Percentiles rank a stretch among this genome's conserved stretches.
These are phyloP conservation scores for Emericellopsis atlantica DNA, from an alignment of 2,329 filamentous ascomycete species.

Conservation along the genomic window DNA sequence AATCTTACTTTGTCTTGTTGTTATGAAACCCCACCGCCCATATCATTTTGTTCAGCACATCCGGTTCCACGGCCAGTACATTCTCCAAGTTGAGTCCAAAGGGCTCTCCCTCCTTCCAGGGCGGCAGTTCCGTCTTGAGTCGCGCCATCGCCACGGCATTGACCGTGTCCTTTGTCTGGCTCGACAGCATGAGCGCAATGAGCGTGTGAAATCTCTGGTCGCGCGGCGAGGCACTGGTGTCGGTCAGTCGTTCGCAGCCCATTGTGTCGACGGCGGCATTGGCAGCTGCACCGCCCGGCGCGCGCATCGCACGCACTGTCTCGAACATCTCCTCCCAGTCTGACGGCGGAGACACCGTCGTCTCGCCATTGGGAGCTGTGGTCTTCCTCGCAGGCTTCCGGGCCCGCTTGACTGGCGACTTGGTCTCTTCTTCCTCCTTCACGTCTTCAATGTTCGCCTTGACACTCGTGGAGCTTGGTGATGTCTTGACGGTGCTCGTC, in stretches of 20 bases:
- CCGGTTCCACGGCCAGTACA: slow-evolving; percentile 58
- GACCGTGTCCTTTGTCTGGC: slow-evolving; percentile 87
- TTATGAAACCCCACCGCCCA: slow-evolving; percentile 86
- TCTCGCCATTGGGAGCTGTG: slow-evolving; percentile 25
- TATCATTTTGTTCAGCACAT: slow-evolving; percentile 59
- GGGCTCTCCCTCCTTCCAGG: slow-evolving; percentile 27
- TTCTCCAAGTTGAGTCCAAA: slow-evolving; percentile 60
- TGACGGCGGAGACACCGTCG: slow-evolving; percentile 45
- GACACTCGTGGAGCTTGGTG: slow-evolving; percentile 1
- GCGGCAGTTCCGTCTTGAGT: slow-evolving; percentile 61
- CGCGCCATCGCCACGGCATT: slow-evolving; percentile 73
- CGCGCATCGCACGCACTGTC: slow-evolving; percentile 65
- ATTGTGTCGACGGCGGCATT: slow-evolving; percentile 92
- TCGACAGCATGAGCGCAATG: slow-evolving; percentile 78
- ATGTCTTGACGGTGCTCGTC: slow-evolving; percentile 1
- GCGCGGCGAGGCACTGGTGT: slow-evolving; percentile 30
- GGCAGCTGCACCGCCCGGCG: slow-evolving; percentile 37
- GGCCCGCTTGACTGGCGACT: slow-evolving; percentile 9
- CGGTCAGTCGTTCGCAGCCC: slow-evolving; percentile 75
- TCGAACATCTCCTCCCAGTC: slow-evolving; percentile 80
- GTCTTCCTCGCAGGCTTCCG: slow-evolving; percentile 34
- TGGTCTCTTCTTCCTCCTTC: slow-evolving; percentile 1
- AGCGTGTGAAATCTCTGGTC: slow-evolving; percentile 75
- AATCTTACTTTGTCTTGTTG: slow-evolving; percentile 66
- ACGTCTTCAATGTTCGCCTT: slow-evolving; percentile 5